These are phyloP conservation scores for Bjerkandera adusta DNA, from an alignment of 1,284 basidiomycete species.

Conservation along the genomic window DNA sequence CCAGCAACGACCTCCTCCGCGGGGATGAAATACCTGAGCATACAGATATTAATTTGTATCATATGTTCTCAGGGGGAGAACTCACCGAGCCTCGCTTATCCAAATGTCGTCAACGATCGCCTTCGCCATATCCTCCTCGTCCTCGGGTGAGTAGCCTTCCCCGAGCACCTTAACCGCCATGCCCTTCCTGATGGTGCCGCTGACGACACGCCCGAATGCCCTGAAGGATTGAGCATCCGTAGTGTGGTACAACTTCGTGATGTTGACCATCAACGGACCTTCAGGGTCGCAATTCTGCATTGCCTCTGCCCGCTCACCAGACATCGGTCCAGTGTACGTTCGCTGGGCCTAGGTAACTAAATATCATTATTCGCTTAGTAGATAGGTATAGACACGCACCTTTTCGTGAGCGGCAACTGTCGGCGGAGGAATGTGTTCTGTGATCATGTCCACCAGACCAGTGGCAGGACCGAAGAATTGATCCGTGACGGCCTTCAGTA, in stretches of 20 bases:
- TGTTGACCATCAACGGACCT: slow-evolving; percentile 89
- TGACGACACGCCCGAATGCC: slow-evolving; percentile 93
- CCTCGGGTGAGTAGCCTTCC: slow-evolving; percentile 95
- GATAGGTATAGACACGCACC: slow-evolving; percentile 37
- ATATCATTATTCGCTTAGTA: neutral
- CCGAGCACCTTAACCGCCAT: slow-evolving; percentile 93
- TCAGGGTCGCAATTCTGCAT: slow-evolving; percentile 85
- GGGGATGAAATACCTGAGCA: slow-evolving; percentile 81
- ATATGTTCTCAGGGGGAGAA: slow-evolving; percentile 5
- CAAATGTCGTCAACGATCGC: slow-evolving; percentile 86
- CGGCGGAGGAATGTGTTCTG: slow-evolving; percentile 87
- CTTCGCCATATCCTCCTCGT: slow-evolving; percentile 97
- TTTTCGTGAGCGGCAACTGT: slow-evolving; percentile 68
- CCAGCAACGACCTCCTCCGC: slow-evolving; percentile 89
- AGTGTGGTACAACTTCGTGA: slow-evolving; percentile 94
- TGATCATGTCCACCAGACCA: slow-evolving; percentile 92
- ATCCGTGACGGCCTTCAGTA: slow-evolving; percentile 90
- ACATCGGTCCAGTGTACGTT: slow-evolving; percentile 86
- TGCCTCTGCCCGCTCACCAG: slow-evolving; percentile 69
- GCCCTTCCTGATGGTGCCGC: slow-evolving; percentile 85
- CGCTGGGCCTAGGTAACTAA: slow-evolving; percentile 59
- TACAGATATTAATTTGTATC: slow-evolving; percentile 13
- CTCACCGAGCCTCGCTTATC: slow-evolving; percentile 86
- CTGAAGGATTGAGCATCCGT: slow-evolving; percentile 95
- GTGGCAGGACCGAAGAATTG: slow-evolving; percentile 94